phyloP scores from a whole-genome alignment of 2,329 filamentous ascomycete genomes.

The Fusarium ramigenum region DNA sequence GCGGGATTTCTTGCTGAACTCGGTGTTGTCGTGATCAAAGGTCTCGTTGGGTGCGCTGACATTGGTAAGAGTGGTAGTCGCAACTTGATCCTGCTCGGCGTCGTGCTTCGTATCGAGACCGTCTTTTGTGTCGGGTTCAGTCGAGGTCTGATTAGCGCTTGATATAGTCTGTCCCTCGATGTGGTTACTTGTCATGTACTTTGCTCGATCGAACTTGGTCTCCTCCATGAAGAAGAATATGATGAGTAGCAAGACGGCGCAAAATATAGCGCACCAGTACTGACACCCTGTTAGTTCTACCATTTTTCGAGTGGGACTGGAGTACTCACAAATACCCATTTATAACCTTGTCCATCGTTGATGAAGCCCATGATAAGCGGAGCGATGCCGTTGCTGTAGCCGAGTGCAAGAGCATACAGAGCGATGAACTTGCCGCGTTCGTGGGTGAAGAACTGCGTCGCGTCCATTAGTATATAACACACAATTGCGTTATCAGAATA shows the following conservation, averaged over 20 bases:
- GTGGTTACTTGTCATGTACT: not conserved
- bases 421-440: not conserved
- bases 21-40: accelerated
- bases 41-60: not conserved
- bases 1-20: not conserved
- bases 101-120: not conserved
- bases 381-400: not conserved
- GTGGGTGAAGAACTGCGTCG: not conserved
- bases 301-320: no score
- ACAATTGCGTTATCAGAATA: no score
- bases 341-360: not conserved
- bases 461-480: no score
- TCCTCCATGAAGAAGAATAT: not conserved
- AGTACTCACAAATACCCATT: not conserved
- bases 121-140: not conserved
- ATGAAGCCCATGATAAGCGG: not conserved
- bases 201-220: not conserved
- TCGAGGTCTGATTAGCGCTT: accelerated
- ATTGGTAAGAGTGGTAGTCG: not conserved
- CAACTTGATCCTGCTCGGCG: not conserved
- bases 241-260: not conserved
- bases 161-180: not conserved
- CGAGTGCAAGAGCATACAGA: not conserved
- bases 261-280: not conserved
- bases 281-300: no score